Percentiles rank a stretch among this genome's conserved stretches.
Evolutionary conservation across 495 filamentous ascomycete genomes (phyloP).

Genomic region (Hypoxylon lenormandii): DNA sequence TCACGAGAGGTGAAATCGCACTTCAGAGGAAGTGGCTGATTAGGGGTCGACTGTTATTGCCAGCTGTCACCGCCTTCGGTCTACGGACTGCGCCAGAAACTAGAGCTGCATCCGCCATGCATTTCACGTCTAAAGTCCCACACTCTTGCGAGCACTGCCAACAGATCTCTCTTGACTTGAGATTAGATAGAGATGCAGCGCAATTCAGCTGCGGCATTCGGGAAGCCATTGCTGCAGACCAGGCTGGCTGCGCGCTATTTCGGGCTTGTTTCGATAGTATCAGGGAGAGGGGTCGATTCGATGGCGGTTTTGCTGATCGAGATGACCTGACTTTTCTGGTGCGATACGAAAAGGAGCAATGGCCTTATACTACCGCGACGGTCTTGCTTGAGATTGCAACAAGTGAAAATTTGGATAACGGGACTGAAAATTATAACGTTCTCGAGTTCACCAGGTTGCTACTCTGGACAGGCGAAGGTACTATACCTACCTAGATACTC

Average conservation of each 20-base stretch:
- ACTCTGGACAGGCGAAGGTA: conserved; percentile 10
- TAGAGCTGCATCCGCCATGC: no score
- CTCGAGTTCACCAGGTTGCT: not conserved
- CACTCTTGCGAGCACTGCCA: conserved; percentile 24
- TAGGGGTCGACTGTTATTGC: no score
- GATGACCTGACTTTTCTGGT: conserved; percentile 5
- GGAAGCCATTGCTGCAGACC: conserved; percentile 23
- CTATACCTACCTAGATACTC: not conserved
- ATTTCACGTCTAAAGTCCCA: conserved; percentile 9
- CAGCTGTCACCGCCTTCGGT: no score
- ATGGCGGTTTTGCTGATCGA: not conserved
- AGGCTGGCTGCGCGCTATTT: conserved; percentile 35
- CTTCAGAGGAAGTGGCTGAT: no score
- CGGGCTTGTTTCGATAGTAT: conserved; percentile 23
- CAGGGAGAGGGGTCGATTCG: not conserved
- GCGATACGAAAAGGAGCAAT: conserved; percentile 7
- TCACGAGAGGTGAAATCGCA: not conserved
- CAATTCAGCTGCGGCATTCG: conserved; percentile 15
- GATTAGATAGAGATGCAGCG: not conserved
- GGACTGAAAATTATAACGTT: not conserved
- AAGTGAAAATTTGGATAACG: not conserved
- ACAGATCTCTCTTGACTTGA: conserved; percentile 19
- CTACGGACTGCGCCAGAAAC: no score
- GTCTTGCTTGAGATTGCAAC: not conserved
- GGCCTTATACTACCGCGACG: not conserved